Evolutionary conservation across 305 asterid genomes (phyloP).

Genomic region (Fraxinus ornus): DNA sequence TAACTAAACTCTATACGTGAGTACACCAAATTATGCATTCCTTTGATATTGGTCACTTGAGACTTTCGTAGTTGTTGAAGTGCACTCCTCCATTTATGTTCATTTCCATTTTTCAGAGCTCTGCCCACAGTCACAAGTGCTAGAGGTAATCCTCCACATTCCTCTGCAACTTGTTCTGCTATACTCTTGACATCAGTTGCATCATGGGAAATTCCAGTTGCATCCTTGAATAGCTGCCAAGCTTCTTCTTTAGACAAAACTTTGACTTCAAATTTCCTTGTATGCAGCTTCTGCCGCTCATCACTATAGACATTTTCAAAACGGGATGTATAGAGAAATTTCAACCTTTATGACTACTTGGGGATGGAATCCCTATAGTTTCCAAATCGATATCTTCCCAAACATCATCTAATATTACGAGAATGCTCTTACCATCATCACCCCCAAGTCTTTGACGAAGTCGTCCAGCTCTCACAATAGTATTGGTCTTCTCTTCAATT

Average conservation of each 20-base stretch:
- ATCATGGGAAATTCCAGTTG: not conserved
- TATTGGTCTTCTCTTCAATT: not conserved
- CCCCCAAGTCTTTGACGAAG: not conserved
- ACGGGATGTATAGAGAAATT: slow-evolving; percentile 24
- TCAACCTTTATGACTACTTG: not conserved
- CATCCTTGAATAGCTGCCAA: slow-evolving; percentile 21
- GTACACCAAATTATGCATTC: slow-evolving; percentile 8
- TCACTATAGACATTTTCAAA: not conserved
- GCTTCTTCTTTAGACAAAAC: slow-evolving; percentile 25
- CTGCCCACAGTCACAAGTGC: slow-evolving; percentile 24
- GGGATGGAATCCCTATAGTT: slow-evolving; percentile 24
- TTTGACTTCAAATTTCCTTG: not conserved
- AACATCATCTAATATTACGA: slow-evolving; percentile 40
- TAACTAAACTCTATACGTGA: slow-evolving; percentile 28
- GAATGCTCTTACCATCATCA: not conserved
- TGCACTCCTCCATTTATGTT: slow-evolving; percentile 27
- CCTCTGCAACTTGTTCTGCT: slow-evolving; percentile 21
- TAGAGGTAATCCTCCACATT: slow-evolving; percentile 36
- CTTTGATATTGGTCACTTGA: not conserved
- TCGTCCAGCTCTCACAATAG: not conserved
- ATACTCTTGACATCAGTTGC: not conserved
- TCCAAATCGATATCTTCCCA: slow-evolving; percentile 27
- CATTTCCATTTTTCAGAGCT: not conserved
- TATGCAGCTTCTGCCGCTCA: not conserved
- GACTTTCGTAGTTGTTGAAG: slow-evolving; percentile 4